A percentile compares a stretch with the other conserved stretches of the same genome.
Evolutionary conservation across 2,329 filamentous ascomycete species (phyloP).

Genomic region (Trichoderma simmonsii): DNA sequence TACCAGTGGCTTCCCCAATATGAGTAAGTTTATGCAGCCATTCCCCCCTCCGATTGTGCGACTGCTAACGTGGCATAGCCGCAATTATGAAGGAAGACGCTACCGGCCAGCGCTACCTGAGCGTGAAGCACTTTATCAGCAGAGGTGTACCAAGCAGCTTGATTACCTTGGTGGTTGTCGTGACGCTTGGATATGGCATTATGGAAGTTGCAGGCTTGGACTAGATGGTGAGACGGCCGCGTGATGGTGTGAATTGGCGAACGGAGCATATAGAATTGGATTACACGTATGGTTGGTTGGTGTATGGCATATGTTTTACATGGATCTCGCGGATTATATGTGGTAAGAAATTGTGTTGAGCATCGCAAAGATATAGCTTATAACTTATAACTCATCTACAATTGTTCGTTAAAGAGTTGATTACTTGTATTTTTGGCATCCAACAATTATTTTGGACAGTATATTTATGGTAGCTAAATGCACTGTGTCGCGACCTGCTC

Average conservation of each 20-base stretch:
- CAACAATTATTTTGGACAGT: background rate
- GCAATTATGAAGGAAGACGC: slow-evolving; percentile 99
- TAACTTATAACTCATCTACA: background rate
- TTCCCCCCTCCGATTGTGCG: background rate
- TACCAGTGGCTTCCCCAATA: slow-evolving; percentile 96
- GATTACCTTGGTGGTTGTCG: slow-evolving; percentile 74
- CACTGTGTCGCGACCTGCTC: slow-evolving; percentile 26
- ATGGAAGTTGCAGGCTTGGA: slow-evolving; percentile 73
- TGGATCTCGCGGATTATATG: background rate
- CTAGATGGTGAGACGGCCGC: slow-evolving; percentile 21
- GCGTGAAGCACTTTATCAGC: slow-evolving; percentile 91
- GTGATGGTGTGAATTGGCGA: background rate
- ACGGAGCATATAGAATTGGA: slow-evolving; percentile 2
- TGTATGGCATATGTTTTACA: background rate
- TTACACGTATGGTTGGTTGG: background rate
- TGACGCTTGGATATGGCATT: slow-evolving; percentile 85
- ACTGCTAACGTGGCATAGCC: slow-evolving; percentile 49
- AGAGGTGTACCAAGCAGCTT: slow-evolving; percentile 87
- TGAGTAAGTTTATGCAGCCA: slow-evolving; percentile 71
- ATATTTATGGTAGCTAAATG: background rate
- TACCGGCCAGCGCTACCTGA: slow-evolving; percentile 85
- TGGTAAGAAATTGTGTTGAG: background rate
- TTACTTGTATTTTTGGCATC: background rate
- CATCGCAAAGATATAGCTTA: background rate
- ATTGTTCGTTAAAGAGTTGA: background rate